Evolutionary conservation across 2,329 filamentous ascomycete genomes (phyloP), one percentile per base, ranked within the genome.

Genomic region (Colletotrichum cuscutae): DNA sequence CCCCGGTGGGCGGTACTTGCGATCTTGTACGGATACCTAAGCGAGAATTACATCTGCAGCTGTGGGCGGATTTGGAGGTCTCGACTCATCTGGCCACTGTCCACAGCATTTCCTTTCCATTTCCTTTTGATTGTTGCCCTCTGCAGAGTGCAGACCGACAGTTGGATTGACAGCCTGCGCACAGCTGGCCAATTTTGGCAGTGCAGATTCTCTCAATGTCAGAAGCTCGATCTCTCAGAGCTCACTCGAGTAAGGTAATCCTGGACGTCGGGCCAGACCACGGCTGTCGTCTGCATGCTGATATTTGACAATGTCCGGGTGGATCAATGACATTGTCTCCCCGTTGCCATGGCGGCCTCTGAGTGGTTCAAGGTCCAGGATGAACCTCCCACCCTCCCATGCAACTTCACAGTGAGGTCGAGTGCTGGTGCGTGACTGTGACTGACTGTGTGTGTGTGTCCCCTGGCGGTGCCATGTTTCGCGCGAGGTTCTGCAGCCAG

Each of bases 31-130:
- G n/a, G n/a, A n/a, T n/a, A 67, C 42, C 53, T 30, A 57, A 59
- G 69, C 69, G 65, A 63, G 32, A 49, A 58, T 53, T 24, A 15
- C 24, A 28, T 53, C 30, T 57, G 63, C 24, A 53, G 32, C 24
- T 54, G 35, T 63, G 52, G 64, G 58, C 49, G 56, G 15, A 22
- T 26, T 52, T 35, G 37, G 42, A n/a, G 64, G 58, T 68, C 58
- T 72, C 58, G 65, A 68, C 69, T 37, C 37, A 49, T 53, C 58
- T 72, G 69, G 65, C 52, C 63, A 30, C 65, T 68, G 69, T 52
- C 52, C 46, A 57, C 56, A 24, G 28, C 62, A 46, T 63, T n/a
- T 56, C 32, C 32, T 46, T 58, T 42, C 13, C 62, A 46, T 63
- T n/a, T 56, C 32, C 32, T 46, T 58, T 42, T 42, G 15, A 42